Evolutionary conservation across 2,329 filamentous ascomycete species (phyloP).

Genomic region (Phaeosphaeria sp.): DNA sequence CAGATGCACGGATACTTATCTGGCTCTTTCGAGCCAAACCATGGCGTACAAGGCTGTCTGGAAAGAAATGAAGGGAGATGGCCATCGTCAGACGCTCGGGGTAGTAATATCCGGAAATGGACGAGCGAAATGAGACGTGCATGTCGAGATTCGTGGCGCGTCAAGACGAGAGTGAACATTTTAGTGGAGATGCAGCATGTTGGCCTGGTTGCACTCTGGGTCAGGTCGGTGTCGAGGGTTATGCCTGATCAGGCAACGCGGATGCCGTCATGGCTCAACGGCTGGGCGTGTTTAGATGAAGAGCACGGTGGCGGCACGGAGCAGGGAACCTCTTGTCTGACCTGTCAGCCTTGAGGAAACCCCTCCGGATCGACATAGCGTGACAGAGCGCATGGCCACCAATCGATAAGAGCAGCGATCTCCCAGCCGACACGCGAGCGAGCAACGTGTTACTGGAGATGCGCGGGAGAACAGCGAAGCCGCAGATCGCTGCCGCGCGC

Average conservation of each 20-base stretch:
- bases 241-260: conserved; percentile 39
- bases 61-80: conserved; percentile 50
- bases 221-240: conserved; percentile 19
- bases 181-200: conserved; percentile 25
- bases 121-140: conserved; percentile 41
- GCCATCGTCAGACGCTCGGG: conserved; percentile 39
- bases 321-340: conserved; percentile 36
- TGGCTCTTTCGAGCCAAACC: conserved; percentile 33
- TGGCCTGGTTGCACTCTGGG: conserved; percentile 18
- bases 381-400: conserved; percentile 44
- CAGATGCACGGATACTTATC: conserved; percentile 37
- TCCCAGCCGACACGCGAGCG: conserved; percentile 29
- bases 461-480: conserved; percentile 17
- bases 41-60: conserved; percentile 35
- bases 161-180: conserved; percentile 45
- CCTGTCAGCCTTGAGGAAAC: conserved; percentile 44
- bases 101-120: conserved; percentile 40
- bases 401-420: conserved; percentile 48
- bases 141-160: conserved; percentile 41
- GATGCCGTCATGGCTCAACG: conserved; percentile 36
- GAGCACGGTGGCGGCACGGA: conserved; percentile 34
- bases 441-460: conserved; percentile 31
- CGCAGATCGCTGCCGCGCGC: conserved; percentile 26
- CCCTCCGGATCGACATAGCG: conserved; percentile 44
- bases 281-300: conserved; percentile 23